Conservation (phyloP, 345 rosid species). For the Moricandia arvensis region DNA sequence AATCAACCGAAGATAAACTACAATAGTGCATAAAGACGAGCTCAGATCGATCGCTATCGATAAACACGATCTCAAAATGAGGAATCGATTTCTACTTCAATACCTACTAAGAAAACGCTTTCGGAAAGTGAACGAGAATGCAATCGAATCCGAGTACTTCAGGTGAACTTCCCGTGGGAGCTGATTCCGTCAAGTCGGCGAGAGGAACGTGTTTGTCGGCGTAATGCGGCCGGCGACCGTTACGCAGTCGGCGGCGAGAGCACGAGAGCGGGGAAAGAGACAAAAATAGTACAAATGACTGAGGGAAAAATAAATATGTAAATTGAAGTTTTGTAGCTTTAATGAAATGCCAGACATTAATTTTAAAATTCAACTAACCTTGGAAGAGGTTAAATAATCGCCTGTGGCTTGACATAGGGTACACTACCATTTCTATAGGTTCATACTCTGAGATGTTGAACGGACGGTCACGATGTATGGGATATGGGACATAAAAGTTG, state of each 20-base stretch:
- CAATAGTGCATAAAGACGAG: not conserved
- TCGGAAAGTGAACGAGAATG: too few relatives aligned
- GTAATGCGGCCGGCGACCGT: slow-evolving; percentile 38
- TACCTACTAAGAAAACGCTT: too few relatives aligned
- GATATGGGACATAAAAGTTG: not conserved
- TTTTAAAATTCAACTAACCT: not conserved
- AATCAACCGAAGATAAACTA: too few relatives aligned
- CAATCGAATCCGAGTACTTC: slow-evolving; percentile 15
- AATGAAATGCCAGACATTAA: not conserved
- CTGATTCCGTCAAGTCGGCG: slow-evolving; percentile 9
- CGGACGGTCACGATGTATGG: not conserved
- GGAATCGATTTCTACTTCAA: slow-evolving; percentile 13
- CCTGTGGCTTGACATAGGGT: not conserved
- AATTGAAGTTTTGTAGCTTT: not conserved
- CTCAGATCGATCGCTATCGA: not conserved
- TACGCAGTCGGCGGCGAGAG: slow-evolving; percentile 49
- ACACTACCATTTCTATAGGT: not conserved
- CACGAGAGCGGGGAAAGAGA: slow-evolving; percentile 37
- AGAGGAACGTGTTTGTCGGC: slow-evolving; percentile 24
- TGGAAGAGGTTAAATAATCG: not conserved
- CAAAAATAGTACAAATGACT: too few relatives aligned
- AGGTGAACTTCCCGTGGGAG: not conserved
- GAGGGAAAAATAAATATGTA: not conserved
- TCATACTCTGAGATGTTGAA: not conserved
- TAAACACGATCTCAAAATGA: not conserved